phyloP scores from a whole-genome alignment of 2,329 filamentous ascomycete species.

The Sporothrix dimorphospora region DNA sequence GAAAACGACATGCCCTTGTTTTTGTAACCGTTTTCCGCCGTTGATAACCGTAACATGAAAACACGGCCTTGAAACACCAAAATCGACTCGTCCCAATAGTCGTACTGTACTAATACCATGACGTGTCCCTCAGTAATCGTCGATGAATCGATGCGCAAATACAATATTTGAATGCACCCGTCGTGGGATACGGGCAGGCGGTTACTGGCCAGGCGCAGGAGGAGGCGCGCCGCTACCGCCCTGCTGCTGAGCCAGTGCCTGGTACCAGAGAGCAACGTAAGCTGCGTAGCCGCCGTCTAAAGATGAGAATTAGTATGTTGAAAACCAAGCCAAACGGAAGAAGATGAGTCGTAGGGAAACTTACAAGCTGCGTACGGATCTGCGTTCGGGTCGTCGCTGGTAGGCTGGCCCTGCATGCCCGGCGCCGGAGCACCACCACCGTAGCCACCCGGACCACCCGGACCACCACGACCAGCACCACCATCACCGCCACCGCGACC shows the following conservation, averaged over 20 bases:
- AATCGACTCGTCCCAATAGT: not conserved
- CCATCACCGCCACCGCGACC: conserved; percentile 44
- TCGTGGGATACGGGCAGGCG: too few relatives aligned
- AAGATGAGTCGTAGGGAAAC: too few relatives aligned
- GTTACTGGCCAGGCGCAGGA: conserved; percentile 26
- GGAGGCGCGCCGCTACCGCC: conserved; percentile 25
- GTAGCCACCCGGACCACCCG: conserved; percentile 54
- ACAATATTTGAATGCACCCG: not conserved
- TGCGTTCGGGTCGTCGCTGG: conserved; percentile 53
- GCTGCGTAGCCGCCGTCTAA: conserved; percentile 83
- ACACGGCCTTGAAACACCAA: not conserved
- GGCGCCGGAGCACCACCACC: conserved; percentile 43
- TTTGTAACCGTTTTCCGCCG: not conserved
- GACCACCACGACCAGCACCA: conserved; percentile 50
- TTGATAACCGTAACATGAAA: not conserved
- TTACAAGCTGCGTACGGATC: conserved; percentile 80
- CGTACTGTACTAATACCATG: not conserved
- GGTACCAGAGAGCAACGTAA: conserved; percentile 81
- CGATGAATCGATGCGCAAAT: not conserved
- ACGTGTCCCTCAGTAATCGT: not conserved
- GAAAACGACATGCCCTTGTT: not conserved
- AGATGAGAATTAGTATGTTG: too few relatives aligned
- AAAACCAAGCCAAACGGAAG: too few relatives aligned
- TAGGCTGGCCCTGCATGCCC: conserved; percentile 47
- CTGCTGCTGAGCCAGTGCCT: conserved; percentile 55